Conservation (phyloP, 1,139 yeast genomes). For the Yamadazyma songkhlaensis region DNA sequence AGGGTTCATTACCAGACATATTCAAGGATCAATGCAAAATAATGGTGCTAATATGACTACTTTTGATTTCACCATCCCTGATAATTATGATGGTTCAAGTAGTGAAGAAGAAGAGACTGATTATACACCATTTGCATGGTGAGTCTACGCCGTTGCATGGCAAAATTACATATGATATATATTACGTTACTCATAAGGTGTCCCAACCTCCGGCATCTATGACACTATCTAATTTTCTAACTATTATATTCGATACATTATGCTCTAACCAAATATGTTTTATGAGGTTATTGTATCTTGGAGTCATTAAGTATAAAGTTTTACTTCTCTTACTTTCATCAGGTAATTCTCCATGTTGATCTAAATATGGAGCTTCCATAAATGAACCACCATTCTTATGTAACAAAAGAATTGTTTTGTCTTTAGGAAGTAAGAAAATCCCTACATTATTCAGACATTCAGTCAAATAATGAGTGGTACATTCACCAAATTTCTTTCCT, state of each 20-base stretch:
- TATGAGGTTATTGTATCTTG: conserved; percentile 65
- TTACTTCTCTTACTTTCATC: conserved; percentile 71
- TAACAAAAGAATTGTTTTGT: conserved; percentile 64
- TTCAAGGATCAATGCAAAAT: conserved; percentile 24
- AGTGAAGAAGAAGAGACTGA: conserved; percentile 20
- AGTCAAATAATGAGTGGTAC: conserved; percentile 59
- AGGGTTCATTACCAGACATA: conserved; percentile 33
- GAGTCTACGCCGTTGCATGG: conserved; percentile 1
- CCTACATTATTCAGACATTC: conserved; percentile 76
- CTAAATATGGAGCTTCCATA: conserved; percentile 79
- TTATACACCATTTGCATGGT: conserved; percentile 12
- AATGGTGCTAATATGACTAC: conserved; percentile 7
- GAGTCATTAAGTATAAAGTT: conserved; percentile 63
- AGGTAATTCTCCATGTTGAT: conserved; percentile 83
- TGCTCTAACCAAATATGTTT: conserved; percentile 76
- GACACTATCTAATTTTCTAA: conserved; percentile 73
- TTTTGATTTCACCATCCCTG: conserved; percentile 8
- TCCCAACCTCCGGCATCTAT: conserved; percentile 96
- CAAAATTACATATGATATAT: background rate
- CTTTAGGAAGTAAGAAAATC: conserved; percentile 73
- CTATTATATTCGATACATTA: conserved; percentile 72
- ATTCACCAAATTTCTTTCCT: conserved; percentile 59
- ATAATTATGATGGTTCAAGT: conserved; percentile 12
- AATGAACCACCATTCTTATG: conserved; percentile 79
- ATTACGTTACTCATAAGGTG: conserved; percentile 50